These are phyloP conservation scores for Oryza longistaminata DNA, from an alignment of 176 grass and related monocot species.

Conservation along the genomic window DNA sequence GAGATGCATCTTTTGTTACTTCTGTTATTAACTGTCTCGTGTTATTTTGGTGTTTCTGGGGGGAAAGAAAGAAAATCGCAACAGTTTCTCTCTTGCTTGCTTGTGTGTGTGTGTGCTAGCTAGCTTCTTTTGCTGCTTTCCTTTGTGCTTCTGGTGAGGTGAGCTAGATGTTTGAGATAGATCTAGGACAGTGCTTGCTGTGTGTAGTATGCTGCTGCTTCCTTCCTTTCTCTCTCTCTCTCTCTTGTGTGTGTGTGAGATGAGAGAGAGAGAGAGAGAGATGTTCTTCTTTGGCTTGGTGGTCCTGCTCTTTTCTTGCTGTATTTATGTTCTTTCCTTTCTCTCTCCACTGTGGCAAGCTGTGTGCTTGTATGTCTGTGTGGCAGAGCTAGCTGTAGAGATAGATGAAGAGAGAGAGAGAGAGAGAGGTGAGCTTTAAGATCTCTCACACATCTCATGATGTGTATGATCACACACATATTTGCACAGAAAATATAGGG, in stretches of 20 bases:
- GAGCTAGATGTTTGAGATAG: constrained; percentile 64
- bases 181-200: constrained; percentile 71
- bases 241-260: constrained; percentile 28
- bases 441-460: constrained; percentile 55
- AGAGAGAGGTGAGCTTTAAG: constrained; percentile 26
- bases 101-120: constrained; percentile 19
- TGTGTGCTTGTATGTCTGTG: constrained; percentile 8
- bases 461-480: constrained; percentile 27
- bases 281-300: constrained; percentile 40
- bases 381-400: constrained; percentile 28
- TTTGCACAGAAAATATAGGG: constrained; percentile 46
- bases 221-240: background rate
- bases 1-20: constrained; percentile 58
- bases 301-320: constrained; percentile 57
- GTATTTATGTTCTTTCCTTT: constrained; percentile 56
- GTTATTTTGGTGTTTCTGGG: constrained; percentile 53
- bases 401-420: background rate
- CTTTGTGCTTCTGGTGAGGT: constrained; percentile 51
- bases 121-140: constrained; percentile 51
- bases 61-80: constrained; percentile 54
- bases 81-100: constrained; percentile 34
- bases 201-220: constrained; percentile 29
- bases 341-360: constrained; percentile 23
- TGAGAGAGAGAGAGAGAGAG: background rate
- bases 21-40: constrained; percentile 52